Evolutionary conservation across 345 rosid species (phyloP).

Genomic region (Linum usitatissimum): DNA sequence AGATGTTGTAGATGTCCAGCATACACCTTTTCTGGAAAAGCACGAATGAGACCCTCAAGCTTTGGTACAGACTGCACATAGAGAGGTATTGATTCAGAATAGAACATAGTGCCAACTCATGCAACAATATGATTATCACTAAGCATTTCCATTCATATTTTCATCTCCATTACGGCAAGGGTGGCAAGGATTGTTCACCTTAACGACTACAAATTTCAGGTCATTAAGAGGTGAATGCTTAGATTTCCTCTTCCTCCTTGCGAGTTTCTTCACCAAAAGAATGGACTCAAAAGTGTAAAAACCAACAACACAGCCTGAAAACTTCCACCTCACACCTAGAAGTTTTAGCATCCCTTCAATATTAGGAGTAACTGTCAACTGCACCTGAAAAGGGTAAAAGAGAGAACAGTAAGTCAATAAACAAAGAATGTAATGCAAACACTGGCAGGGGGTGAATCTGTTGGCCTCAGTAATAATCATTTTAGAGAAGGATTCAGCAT

Average conservation of each 20-base stretch:
- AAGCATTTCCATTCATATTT: background rate
- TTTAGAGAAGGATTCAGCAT: no score
- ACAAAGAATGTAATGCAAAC: background rate
- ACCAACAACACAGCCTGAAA: slow-evolving; percentile 73
- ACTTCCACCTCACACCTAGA: slow-evolving; percentile 85
- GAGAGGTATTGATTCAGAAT: background rate
- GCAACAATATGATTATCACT: slow-evolving; percentile 12
- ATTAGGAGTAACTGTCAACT: slow-evolving; percentile 69
- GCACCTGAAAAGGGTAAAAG: slow-evolving; percentile 41
- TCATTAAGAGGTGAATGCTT: slow-evolving; percentile 38
- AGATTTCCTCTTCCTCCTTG: slow-evolving; percentile 40
- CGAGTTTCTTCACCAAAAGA: slow-evolving; percentile 37
- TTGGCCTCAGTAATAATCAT: no score
- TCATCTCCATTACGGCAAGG: background rate
- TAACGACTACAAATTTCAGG: slow-evolving; percentile 70
- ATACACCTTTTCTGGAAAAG: slow-evolving; percentile 56
- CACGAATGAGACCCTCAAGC: slow-evolving; percentile 63
- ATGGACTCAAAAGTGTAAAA: slow-evolving; percentile 46
- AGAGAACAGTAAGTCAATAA: slow-evolving; percentile 5
- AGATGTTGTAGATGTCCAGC: slow-evolving; percentile 65
- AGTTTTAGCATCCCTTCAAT: slow-evolving; percentile 79
- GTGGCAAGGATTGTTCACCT: slow-evolving; percentile 35
- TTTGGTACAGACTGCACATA: slow-evolving; percentile 59
- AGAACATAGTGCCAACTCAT: slow-evolving; percentile 6
- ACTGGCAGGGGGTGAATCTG: no score